phyloP scores from a whole-genome alignment of 495 filamentous ascomycete genomes.

The Neurospora sp. region DNA sequence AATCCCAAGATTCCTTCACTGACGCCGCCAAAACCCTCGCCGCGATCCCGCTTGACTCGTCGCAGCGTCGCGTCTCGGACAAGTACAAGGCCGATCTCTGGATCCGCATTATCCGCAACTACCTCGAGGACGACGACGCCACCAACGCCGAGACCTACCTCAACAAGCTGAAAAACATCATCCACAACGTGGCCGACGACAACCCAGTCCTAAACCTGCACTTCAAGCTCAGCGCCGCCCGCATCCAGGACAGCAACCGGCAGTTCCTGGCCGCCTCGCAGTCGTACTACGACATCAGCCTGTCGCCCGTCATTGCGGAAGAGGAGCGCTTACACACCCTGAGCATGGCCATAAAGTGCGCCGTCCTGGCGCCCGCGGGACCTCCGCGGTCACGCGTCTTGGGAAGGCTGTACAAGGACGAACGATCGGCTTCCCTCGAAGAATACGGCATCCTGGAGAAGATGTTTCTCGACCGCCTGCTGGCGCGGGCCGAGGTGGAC shows the following conservation, averaged over 20 bases:
- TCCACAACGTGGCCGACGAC: conserved; percentile 60
- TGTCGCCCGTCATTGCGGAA: conserved; percentile 66
- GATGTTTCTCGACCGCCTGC: conserved; percentile 87
- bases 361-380: conserved; percentile 87
- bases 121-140: conserved; percentile 89
- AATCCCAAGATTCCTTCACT: conserved; percentile 68
- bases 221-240: conserved; percentile 84
- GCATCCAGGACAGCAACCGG: conserved; percentile 83
- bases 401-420: conserved; percentile 86
- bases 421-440: conserved; percentile 61
- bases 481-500: conserved; percentile 68
- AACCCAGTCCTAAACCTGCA: conserved; percentile 65
- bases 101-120: conserved; percentile 90
- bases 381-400: conserved; percentile 71
- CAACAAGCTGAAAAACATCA: conserved; percentile 86
- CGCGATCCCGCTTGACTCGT: conserved; percentile 77
- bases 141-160: conserved; percentile 75
- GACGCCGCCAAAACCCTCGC: conserved; percentile 67
- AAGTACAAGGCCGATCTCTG: conserved; percentile 71
- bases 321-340: conserved; percentile 74
- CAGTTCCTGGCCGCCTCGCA: conserved; percentile 83
- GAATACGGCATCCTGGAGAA: conserved; percentile 91
- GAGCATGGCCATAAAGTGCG: conserved; percentile 81
- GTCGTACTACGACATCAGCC: conserved; percentile 77
- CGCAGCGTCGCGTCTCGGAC: conserved; percentile 71